Conservation (phyloP, 164 flowering plant genomes). For the Dillenia suffruticosa region DNA sequence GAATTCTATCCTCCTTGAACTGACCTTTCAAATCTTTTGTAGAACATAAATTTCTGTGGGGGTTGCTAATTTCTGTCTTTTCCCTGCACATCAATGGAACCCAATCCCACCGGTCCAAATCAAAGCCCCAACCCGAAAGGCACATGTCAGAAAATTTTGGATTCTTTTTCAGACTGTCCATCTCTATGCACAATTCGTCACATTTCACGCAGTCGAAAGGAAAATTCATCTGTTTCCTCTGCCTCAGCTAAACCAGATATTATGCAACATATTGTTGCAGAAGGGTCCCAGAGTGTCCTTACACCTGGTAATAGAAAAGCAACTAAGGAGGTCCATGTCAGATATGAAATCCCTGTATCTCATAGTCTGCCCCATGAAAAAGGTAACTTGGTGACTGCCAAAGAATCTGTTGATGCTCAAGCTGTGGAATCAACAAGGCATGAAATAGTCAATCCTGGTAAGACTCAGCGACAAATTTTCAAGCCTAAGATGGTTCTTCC, state of each 20-base stretch:
- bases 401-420: no score
- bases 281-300: not conserved
- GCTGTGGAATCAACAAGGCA: no score
- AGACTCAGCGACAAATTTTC: no score
- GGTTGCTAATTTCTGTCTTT: not conserved
- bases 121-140: constrained; percentile 3
- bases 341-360: not conserved
- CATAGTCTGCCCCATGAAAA: no score
- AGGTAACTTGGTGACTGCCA: no score
- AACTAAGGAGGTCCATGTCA: constrained; percentile 9
- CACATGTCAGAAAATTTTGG: constrained; percentile 26
- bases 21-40: no score
- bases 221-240: not conserved
- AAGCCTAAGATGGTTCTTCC: no score
- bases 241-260: not conserved
- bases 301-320: constrained; percentile 1
- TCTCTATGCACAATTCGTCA: constrained; percentile 10
- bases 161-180: constrained; percentile 11
- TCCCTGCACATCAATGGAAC: constrained; percentile 9
- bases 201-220: constrained; percentile 1
- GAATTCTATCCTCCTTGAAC: no score
- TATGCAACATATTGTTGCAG: not conserved
- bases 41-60: no score
- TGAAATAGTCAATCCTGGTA: no score
- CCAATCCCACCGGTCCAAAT: not conserved